phyloP scores from a whole-genome alignment of 108 stramenopile species.

The Skeletonema potamos region DNA sequence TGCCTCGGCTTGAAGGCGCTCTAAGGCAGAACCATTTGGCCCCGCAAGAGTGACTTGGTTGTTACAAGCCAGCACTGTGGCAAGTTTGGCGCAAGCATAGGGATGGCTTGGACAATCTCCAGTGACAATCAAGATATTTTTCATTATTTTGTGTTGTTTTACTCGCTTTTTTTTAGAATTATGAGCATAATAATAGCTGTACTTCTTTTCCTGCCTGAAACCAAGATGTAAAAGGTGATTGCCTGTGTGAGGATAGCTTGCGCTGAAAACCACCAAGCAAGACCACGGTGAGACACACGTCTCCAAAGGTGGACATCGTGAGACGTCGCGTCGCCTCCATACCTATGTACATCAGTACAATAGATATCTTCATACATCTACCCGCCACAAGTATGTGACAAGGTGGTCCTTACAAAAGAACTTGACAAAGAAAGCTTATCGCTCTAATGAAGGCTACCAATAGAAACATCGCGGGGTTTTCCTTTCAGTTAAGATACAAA shows the following conservation, averaged over 20 bases:
- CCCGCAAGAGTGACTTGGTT: not conserved
- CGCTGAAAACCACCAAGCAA: no score
- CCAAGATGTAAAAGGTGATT: no score
- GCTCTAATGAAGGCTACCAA: no score
- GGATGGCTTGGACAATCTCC: not conserved
- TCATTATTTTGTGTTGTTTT: not conserved
- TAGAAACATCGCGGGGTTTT: not conserved
- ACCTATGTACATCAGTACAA: no score
- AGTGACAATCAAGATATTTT: not conserved
- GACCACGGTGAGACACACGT: no score
- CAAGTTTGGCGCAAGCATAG: not conserved
- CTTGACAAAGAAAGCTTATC: no score
- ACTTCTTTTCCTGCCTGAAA: not conserved
- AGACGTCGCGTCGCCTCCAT: no score
- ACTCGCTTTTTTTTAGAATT: not conserved
- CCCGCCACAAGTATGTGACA: no score
- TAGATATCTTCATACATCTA: no score
- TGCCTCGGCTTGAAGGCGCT: not conserved
- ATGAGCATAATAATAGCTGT: not conserved
- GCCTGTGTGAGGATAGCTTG: no score
- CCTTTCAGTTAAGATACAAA: not conserved
- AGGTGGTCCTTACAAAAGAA: no score
- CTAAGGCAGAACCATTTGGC: not conserved
- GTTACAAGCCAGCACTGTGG: not conserved
- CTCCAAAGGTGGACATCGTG: no score